Conservation (phyloP, 208 protist genomes). For the Phytomonas sp. region DNA sequence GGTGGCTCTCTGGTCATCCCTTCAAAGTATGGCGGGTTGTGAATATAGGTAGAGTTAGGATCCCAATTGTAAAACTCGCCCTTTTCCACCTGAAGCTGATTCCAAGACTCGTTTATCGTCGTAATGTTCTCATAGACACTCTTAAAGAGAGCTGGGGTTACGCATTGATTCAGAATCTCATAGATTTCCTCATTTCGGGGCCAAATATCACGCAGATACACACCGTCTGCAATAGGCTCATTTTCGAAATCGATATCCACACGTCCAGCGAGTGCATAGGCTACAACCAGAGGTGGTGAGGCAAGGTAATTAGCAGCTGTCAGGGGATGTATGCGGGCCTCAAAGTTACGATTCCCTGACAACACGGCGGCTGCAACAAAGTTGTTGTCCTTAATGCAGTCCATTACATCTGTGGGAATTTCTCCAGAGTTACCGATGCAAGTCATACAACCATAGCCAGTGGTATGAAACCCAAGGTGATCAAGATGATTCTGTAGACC, state of each 20-base stretch:
- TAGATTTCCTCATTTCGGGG: conserved; percentile 86
- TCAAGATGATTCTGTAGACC: conserved; percentile 87
- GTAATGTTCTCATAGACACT: conserved; percentile 87
- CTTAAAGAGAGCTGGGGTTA: conserved; percentile 89
- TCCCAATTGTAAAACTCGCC: conserved; percentile 92
- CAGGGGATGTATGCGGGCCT: conserved; percentile 92
- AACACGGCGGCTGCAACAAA: conserved; percentile 91
- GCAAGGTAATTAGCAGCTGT: conserved; percentile 94
- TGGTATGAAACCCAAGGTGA: conserved; percentile 84
- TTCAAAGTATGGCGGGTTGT: conserved; percentile 93
- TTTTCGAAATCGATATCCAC: conserved; percentile 93
- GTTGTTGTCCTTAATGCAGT: conserved; percentile 91
- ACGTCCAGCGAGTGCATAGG: conserved; percentile 93
- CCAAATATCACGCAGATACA: conserved; percentile 96
- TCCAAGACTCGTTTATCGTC: conserved; percentile 90
- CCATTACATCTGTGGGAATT: conserved; percentile 76
- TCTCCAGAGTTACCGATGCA: conserved; percentile 96
- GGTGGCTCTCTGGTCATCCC: conserved; percentile 57
- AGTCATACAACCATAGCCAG: conserved; percentile 96
- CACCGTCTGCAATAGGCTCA: conserved; percentile 80
- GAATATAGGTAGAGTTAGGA: conserved; percentile 92
- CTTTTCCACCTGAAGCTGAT: conserved; percentile 79
- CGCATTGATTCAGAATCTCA: conserved; percentile 59
- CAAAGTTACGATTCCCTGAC: conserved; percentile 96
- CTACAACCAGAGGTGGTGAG: conserved; percentile 93